Evolutionary conservation across 495 filamentous ascomycete genomes (phyloP), one percentile per base, ranked within the genome.

Genomic region (Choiromyces venosus): DNA sequence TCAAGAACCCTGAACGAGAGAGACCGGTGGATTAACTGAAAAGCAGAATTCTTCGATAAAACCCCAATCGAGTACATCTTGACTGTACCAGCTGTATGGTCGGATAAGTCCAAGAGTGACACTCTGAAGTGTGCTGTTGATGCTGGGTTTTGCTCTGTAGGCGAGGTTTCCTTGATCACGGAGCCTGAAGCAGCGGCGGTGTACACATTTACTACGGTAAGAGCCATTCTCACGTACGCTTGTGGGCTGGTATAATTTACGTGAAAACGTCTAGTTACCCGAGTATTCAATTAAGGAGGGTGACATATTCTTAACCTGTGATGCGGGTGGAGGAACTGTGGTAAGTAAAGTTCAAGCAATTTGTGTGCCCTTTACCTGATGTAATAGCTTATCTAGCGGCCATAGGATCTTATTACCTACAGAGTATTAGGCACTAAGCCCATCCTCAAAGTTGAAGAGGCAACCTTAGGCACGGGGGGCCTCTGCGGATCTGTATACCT

Each of bases 401-500:
- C 46, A 25, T 29, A 56, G 46, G 87, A 86, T 74, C 72, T 87
- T 67, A 81, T 83, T 9, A 82, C 82, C 1, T 84, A 88, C 82
- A 86, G 85, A 65, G 83, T 90, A 42, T 85, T 84, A 16, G 75
- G 80, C 7, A 74, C 86, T 12, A 70, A 81, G 29, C 86, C 86
- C 14, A 25, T 29, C 46, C 81, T 87, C 2, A 75, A 83, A 67
- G 81, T 87, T 14, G 77, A 83, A 37, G 86, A 87, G 72, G 84
- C 83, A 7, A 83, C 83, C 0, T 79, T 82, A 1, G 86, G 86
- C 0, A 88, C 84, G 0, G 91, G 89, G 4, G 85, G 85, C 0
- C 83, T 91, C 1, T 92, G 90, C 73, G 91, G 90, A 3, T 88
- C 88, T 70, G 87, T 89, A 0, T 91, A 90, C 69, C 81, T 93